A percentile compares a stretch with the other conserved stretches of the same genome.
phyloP scores from a whole-genome alignment of 2,329 filamentous ascomycete genomes.

The Gnomoniopsis sp. region DNA sequence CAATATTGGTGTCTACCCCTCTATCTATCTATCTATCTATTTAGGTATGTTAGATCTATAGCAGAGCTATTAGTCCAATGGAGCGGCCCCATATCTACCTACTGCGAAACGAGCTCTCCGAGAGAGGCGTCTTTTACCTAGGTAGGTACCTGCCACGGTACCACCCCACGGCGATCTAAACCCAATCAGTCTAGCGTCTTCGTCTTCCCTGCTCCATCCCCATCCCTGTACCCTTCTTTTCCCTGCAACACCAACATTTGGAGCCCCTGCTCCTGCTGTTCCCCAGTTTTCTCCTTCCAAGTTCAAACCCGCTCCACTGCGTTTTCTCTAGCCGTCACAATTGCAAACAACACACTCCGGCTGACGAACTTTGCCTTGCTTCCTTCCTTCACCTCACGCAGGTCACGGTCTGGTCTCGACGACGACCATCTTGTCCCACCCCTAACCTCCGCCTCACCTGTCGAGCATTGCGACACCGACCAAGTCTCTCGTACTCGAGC shows the following conservation, averaged over 20 bases:
- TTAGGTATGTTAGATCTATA: too few relatives aligned
- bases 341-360: background rate
- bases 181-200: conserved; percentile 9
- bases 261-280: conserved; percentile 8
- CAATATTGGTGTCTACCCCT: too few relatives aligned
- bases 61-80: too few relatives aligned
- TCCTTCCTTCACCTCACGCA: background rate
- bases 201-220: conserved; percentile 4
- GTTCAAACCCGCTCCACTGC: background rate
- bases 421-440: background rate
- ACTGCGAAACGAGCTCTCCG: too few relatives aligned
- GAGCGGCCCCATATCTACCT: too few relatives aligned
- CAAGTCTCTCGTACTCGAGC: conserved; percentile 8
- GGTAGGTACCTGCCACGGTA: too few relatives aligned
- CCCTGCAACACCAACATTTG: conserved; percentile 4
- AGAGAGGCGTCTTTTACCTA: too few relatives aligned
- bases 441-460: background rate
- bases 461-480: background rate
- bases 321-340: background rate
- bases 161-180: background rate
- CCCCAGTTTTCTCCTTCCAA: conserved; percentile 19
- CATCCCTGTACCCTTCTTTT: background rate
- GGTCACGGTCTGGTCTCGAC: too few relatives aligned
- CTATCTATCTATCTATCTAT: too few relatives aligned
- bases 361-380: background rate